A percentile compares a stretch with the other conserved stretches of the same genome.
phyloP scores from a whole-genome alignment of 2,329 filamentous ascomycete genomes.

The Ophiognomonia clavigignenti-juglandacearum region DNA sequence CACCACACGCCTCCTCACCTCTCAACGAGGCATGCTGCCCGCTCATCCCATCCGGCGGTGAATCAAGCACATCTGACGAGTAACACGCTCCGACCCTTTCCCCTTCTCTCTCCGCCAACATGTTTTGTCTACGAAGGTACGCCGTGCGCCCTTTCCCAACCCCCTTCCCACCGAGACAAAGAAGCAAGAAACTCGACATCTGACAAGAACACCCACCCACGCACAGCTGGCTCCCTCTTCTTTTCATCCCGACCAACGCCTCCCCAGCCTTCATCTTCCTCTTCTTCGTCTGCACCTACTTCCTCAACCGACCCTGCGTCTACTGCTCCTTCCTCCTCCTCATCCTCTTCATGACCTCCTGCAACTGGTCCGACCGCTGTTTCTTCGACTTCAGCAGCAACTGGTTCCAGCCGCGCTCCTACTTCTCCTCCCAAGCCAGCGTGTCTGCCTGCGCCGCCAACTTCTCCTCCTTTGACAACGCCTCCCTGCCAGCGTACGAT shows the following conservation, averaged over 20 bases:
- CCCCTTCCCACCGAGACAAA: background rate
- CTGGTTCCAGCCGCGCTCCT: slow-evolving; percentile 80
- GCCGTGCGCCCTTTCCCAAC: slow-evolving; percentile 18
- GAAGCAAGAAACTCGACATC: slow-evolving; percentile 8
- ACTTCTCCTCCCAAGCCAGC: slow-evolving; percentile 23
- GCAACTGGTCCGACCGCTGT: slow-evolving; percentile 82
- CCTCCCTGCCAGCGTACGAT: slow-evolving; percentile 16
- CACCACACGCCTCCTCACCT: background rate
- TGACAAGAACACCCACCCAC: slow-evolving; percentile 13
- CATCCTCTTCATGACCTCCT: slow-evolving; percentile 88
- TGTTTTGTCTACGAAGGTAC: slow-evolving; percentile 66
- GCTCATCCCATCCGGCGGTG: slow-evolving; percentile 4
- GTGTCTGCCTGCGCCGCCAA: background rate
- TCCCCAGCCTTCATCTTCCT: slow-evolving; percentile 81
- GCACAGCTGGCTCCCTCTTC: slow-evolving; percentile 74
- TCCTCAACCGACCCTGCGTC: slow-evolving; percentile 92
- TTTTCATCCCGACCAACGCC: slow-evolving; percentile 83
- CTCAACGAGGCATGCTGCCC: slow-evolving; percentile 8
- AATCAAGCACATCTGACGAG: slow-evolving; percentile 8
- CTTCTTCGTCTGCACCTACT: slow-evolving; percentile 90
- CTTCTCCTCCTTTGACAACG: slow-evolving; percentile 21
- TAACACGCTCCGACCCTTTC: background rate
- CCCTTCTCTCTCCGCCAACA: slow-evolving; percentile 25
- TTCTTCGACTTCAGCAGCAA: slow-evolving; percentile 91
- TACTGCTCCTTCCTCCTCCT: slow-evolving; percentile 96